Conservation (phyloP, 306 rosid genomes). For the Luffa aegyptiaca region DNA sequence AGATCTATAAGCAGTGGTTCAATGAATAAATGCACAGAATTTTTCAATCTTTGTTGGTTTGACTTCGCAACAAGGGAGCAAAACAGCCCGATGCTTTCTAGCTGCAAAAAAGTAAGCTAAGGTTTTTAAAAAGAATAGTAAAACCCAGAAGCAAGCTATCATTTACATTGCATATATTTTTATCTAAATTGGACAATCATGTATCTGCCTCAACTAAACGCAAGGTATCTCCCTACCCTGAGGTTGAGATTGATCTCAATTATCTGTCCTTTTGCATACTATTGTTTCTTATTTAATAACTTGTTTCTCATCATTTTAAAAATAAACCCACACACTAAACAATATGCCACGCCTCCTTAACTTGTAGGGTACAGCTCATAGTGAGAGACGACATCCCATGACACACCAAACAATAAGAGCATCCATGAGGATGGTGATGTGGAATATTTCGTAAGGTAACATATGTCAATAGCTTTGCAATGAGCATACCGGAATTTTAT, state of each 20-base stretch:
- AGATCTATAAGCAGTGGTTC: constrained; percentile 58
- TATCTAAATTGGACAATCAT: background rate
- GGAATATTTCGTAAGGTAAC: background rate
- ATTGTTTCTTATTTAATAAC: background rate
- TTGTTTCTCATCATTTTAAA: background rate
- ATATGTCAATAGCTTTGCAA: background rate
- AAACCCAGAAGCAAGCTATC: background rate
- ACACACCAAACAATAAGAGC: background rate
- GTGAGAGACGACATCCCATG: background rate
- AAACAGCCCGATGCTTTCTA: constrained; percentile 19
- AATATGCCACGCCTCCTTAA: background rate
- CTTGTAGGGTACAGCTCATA: background rate
- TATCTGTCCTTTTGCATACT: background rate
- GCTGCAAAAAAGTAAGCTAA: constrained; percentile 26
- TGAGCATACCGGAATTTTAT: constrained; percentile 26
- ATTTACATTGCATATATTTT: background rate
- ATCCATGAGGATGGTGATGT: background rate
- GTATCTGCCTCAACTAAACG: background rate
- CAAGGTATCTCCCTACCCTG: background rate
- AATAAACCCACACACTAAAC: background rate
- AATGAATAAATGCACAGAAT: constrained; percentile 38
- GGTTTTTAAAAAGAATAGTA: background rate
- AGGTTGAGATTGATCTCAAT: background rate
- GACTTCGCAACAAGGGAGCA: constrained; percentile 44
- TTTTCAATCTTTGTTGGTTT: constrained; percentile 44